A percentile compares a stretch with the other conserved stretches of the same genome.
These are phyloP conservation scores for Aureobasidium musti DNA, from an alignment of 2,329 filamentous ascomycete species.

Conservation along the genomic window DNA sequence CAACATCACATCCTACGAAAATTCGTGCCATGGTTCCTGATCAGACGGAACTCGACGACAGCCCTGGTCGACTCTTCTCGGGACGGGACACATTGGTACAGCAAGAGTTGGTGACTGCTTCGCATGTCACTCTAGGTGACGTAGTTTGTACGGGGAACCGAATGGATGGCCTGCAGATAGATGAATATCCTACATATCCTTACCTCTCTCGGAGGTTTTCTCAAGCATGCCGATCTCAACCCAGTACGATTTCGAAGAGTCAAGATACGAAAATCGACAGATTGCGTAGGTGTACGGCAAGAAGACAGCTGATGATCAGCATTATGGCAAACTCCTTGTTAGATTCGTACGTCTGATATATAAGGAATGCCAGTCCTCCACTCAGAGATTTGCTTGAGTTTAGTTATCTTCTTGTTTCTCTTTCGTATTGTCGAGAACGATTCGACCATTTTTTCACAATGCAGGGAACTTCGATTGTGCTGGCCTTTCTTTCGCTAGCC, in stretches of 20 bases:
- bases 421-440: background rate
- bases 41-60: background rate
- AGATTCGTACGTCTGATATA: background rate
- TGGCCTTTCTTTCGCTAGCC: constrained; percentile 17
- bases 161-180: background rate
- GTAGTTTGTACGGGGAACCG: background rate
- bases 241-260: background rate
- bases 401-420: background rate
- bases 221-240: constrained; percentile 19
- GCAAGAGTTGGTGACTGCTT: constrained; percentile 1
- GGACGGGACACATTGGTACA: background rate
- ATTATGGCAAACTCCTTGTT: background rate
- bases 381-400: background rate
- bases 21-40: background rate
- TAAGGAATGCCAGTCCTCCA: background rate
- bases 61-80: background rate
- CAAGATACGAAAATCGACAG: background rate
- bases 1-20: background rate
- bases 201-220: constrained; percentile 5
- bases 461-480: constrained; percentile 2
- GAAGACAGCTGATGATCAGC: background rate
- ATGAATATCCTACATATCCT: background rate
- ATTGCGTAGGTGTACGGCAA: constrained; percentile 18
- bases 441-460: background rate
- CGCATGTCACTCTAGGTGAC: background rate